A percentile compares a stretch with the other conserved stretches of the same genome.
Conservation (phyloP, 2,329 filamentous ascomycete species). For the Pseudocercospora fijiensis region DNA sequence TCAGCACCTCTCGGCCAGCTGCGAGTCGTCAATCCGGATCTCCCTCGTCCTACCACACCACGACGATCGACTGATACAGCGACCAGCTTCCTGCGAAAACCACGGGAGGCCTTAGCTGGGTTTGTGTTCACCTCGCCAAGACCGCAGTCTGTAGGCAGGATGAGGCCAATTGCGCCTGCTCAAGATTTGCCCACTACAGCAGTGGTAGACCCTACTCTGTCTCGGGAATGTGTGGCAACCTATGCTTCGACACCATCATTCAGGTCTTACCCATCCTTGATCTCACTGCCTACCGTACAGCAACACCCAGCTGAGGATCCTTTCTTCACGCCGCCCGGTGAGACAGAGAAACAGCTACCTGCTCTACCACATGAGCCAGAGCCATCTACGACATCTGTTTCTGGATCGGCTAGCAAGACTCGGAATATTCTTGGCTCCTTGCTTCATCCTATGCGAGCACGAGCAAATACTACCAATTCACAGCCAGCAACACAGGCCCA, state of each 20-base stretch:
- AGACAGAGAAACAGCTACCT: constrained; percentile 6
- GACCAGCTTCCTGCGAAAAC: constrained; percentile 25
- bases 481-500: constrained; percentile 7
- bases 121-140: constrained; percentile 18
- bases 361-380: not conserved
- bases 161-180: constrained; percentile 12
- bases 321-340: constrained; percentile 27
- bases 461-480: not conserved
- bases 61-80: constrained; percentile 21
- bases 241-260: constrained; percentile 26
- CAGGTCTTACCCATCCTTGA: constrained; percentile 29
- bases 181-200: constrained; percentile 13
- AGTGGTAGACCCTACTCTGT: constrained; percentile 28
- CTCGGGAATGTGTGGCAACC: constrained; percentile 26
- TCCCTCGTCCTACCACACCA: constrained; percentile 29
- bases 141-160: constrained; percentile 10
- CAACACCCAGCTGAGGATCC: constrained; percentile 34
- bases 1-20: constrained; percentile 31
- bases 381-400: not conserved
- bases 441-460: not conserved
- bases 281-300: constrained; percentile 24
- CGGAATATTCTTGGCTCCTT: not conserved
- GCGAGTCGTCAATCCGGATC: constrained; percentile 39
- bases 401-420: not conserved
- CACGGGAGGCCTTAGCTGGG: constrained; percentile 26